Conservation (phyloP, 768 basidiomycete genomes). For the Termitomyces sp. region DNA sequence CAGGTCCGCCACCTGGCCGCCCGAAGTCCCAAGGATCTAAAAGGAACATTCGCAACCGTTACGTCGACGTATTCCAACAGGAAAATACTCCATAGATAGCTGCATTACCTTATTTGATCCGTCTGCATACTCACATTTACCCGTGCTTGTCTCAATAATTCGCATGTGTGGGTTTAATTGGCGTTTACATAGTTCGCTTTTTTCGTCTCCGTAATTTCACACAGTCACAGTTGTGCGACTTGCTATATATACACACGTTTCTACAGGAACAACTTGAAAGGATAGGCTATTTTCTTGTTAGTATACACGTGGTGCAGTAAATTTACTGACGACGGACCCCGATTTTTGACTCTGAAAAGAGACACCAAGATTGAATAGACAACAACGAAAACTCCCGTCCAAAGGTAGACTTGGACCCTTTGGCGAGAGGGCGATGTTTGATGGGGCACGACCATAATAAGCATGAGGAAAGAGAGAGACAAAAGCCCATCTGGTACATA, state of each 20-base stretch:
- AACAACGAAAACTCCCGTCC: constrained; percentile 76
- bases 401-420: constrained; percentile 83
- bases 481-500: constrained; percentile 71
- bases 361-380: constrained; percentile 85
- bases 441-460: constrained; percentile 77
- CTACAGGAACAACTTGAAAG: constrained; percentile 66
- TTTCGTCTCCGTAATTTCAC: background rate
- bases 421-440: constrained; percentile 71
- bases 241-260: background rate
- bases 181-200: background rate
- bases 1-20: constrained; percentile 43
- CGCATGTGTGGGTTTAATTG: background rate
- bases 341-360: constrained; percentile 88
- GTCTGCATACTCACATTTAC: constrained; percentile 13
- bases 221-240: background rate
- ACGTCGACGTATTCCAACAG: constrained; percentile 87
- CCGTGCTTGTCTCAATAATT: background rate
- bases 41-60: constrained; percentile 74
- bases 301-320: background rate
- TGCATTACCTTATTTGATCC: constrained; percentile 1
- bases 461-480: constrained; percentile 71
- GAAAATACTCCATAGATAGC: constrained; percentile 25
- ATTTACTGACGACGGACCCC: constrained; percentile 42
- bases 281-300: constrained; percentile 50
- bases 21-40: constrained; percentile 63